Conservation (phyloP, 108 stramenopile genomes). For the Cyclotella baltica region DNA sequence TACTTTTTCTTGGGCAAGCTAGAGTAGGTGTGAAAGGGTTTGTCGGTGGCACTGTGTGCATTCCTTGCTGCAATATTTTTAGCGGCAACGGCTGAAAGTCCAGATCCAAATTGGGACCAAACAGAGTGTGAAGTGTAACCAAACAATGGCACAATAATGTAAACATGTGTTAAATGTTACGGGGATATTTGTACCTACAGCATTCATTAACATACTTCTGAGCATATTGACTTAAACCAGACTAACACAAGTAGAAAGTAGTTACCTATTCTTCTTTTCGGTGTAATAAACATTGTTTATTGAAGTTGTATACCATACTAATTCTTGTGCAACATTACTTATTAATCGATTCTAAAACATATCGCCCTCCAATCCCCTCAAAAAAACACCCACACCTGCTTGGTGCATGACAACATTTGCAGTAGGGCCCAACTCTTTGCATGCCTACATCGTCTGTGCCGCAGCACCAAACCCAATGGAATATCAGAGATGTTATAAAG, state of each 20-base stretch:
- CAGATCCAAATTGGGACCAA: constrained; percentile 57
- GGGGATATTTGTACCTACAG: neutral
- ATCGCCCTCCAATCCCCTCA: constrained; percentile 95
- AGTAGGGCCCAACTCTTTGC: constrained; percentile 93
- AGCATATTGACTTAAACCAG: too few relatives aligned
- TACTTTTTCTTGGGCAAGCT: constrained; percentile 68
- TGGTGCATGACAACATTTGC: constrained; percentile 98
- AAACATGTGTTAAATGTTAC: too few relatives aligned
- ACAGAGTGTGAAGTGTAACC: constrained; percentile 60
- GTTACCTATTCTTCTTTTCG: too few relatives aligned
- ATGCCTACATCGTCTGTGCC: constrained; percentile 94
- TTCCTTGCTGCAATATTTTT: constrained; percentile 72
- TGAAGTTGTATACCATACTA: too few relatives aligned
- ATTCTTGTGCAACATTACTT: too few relatives aligned
- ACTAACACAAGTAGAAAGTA: too few relatives aligned
- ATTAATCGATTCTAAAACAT: constrained; percentile 65
- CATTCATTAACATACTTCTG: too few relatives aligned
- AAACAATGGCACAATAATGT: neutral
- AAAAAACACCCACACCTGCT: constrained; percentile 98
- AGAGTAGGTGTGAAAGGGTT: constrained; percentile 61
- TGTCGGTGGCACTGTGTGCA: constrained; percentile 63
- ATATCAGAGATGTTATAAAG: constrained; percentile 96
- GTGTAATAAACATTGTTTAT: too few relatives aligned
- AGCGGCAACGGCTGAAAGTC: constrained; percentile 70
- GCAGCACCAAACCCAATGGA: constrained; percentile 98